A percentile compares a stretch with the other conserved stretches of the same genome.
Conservation (phyloP, 164 flowering plant genomes). For the Aristolochia contorta region DNA sequence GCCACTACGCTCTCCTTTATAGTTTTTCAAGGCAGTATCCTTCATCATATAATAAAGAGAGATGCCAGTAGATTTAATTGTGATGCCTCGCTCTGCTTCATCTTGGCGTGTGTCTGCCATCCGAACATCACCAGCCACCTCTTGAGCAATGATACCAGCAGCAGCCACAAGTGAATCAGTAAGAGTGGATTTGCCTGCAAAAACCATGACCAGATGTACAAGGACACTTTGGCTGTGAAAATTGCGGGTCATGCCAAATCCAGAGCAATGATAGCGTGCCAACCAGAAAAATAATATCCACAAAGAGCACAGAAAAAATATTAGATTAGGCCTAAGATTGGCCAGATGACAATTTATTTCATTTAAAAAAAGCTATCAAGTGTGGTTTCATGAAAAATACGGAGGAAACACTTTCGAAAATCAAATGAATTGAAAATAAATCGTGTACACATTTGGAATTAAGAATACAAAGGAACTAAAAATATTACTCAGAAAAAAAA, state of each 20-base stretch:
- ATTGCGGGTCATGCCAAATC: background rate
- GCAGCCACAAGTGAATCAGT: slow-evolving; percentile 41
- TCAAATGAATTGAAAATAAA: no score
- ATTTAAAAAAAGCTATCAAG: no score
- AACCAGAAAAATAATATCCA: no score
- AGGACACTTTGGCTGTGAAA: background rate
- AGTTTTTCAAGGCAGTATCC: slow-evolving; percentile 9
- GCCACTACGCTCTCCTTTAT: slow-evolving; percentile 14
- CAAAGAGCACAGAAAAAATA: no score
- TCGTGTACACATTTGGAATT: no score
- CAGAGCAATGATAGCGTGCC: no score
- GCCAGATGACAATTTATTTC: no score
- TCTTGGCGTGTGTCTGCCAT: slow-evolving; percentile 24
- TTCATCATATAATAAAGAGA: slow-evolving; percentile 17
- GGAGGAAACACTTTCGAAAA: no score
- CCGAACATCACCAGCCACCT: slow-evolving; percentile 33
- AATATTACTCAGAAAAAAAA: no score
- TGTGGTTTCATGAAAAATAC: no score
- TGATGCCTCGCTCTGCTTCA: slow-evolving; percentile 24
- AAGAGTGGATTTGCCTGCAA: slow-evolving; percentile 48
- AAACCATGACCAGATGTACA: background rate
- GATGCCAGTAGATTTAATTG: slow-evolving; percentile 18
- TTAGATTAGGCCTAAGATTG: no score
- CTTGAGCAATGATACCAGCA: slow-evolving; percentile 47
- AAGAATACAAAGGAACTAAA: no score